Evolutionary conservation across 2,329 filamentous ascomycete genomes (phyloP), one percentile per base, ranked within the genome.

Genomic region (Fusarium albidum): DNA sequence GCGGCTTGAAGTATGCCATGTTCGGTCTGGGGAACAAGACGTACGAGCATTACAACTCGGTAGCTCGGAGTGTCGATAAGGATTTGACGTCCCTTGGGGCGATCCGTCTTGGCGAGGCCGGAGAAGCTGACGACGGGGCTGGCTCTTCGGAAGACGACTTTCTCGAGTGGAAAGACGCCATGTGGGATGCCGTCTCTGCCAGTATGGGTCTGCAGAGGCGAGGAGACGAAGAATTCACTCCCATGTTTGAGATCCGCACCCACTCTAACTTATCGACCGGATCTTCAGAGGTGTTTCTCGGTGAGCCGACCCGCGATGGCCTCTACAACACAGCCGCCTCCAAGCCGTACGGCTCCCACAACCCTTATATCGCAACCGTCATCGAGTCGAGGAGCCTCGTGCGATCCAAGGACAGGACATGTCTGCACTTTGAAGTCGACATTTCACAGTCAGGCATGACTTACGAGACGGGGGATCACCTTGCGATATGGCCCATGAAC

Each of bases 91-190:
- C 90, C 69, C 82, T 96, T 15, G 95, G 95, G 56, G 95, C 90
- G 10, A 82, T 87, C 70, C 85, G 92, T 64, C 91, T 99, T 64
- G 93, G 95, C 38, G 81, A 87, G 52, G 92, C 93, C 49, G 95
- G 96, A 66, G 94, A 98, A 79, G 95, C 96, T 69, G 95, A 99
- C 69, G 95, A 99, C 72, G 95, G 96, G 61, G 93, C 95, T 62
- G 95, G 96, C 57, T 99, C 95, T 50, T 99, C 99, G 96, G 95
- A 99, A 78, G 96, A 99, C 78, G 96, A 99, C 70, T 99, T 98
- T 75, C 79, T 99, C 68, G 91, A 94, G 62, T 99, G 95, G 95
- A 99, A 99, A 79, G 95, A 99, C 69, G 93, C 93, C 57, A 99
- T 99, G 95, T 99, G 96, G 95, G 80, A 84, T 67, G 90, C 90